phyloP scores from a whole-genome alignment of 495 filamentous ascomycete species.

The Penicillium dipodomyicola region DNA sequence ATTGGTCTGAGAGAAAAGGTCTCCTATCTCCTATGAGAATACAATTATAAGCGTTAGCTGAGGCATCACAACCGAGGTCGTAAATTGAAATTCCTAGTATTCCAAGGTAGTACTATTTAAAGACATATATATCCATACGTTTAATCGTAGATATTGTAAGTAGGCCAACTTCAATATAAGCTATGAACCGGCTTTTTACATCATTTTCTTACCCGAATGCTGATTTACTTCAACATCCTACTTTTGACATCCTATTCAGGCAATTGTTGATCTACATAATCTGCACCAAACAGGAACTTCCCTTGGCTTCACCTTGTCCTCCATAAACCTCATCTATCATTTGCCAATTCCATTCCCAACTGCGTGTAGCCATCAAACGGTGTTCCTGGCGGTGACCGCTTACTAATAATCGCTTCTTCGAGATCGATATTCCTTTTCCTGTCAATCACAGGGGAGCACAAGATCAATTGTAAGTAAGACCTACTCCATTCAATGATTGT shows the following conservation, averaged over 20 bases:
- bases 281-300: not conserved
- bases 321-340: not conserved
- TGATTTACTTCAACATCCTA: not conserved
- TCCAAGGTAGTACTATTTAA: not conserved
- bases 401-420: not conserved
- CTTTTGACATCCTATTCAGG: not conserved
- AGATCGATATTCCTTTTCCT: conserved; percentile 1
- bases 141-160: too few relatives aligned
- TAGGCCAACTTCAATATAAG: not conserved
- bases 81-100: not conserved
- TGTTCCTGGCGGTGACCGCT: conserved; percentile 3
- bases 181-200: not conserved
- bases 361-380: not conserved
- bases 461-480: conserved; percentile 6
- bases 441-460: not conserved
- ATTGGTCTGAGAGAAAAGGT: too few relatives aligned
- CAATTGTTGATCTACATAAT: not conserved
- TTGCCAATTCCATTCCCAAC: conserved; percentile 1
- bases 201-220: not conserved
- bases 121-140: too few relatives aligned
- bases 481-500: not conserved
- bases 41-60: too few relatives aligned
- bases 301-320: not conserved
- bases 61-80: not conserved
- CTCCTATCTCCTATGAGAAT: not conserved